phyloP scores from a whole-genome alignment of 2,329 filamentous ascomycete genomes.

The Botryotinia calthae region DNA sequence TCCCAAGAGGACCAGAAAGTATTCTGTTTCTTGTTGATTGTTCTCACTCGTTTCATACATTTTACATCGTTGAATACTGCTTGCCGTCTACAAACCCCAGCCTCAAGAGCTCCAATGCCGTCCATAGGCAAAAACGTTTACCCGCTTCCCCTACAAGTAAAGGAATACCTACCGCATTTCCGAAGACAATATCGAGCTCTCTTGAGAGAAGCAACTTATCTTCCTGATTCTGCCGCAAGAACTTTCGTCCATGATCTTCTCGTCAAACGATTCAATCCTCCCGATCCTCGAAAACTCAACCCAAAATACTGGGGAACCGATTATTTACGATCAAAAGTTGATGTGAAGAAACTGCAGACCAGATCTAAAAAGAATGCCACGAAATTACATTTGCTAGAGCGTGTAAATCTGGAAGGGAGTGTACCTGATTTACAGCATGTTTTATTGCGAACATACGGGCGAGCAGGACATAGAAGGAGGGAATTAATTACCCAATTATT shows the following conservation, averaged over 20 bases:
- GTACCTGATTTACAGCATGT: constrained; percentile 47
- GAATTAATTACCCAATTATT: constrained; percentile 46
- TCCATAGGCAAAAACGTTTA: not conserved
- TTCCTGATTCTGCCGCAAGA: constrained; percentile 51
- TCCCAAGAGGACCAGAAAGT: not conserved
- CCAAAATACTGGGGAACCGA: constrained; percentile 11
- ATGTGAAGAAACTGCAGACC: not conserved
- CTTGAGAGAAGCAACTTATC: constrained; percentile 59
- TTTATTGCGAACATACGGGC: constrained; percentile 51
- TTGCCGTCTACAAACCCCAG: not conserved
- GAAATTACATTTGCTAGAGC: constrained; percentile 42
- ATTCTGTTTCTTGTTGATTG: not conserved
- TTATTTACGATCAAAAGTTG: constrained; percentile 3
- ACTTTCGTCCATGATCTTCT: constrained; percentile 46
- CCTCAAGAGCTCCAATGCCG: not conserved
- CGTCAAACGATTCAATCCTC: constrained; percentile 45
- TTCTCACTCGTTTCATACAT: not conserved
- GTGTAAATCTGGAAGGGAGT: constrained; percentile 52
- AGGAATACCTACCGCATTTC: constrained; percentile 1
- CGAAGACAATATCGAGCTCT: constrained; percentile 55
- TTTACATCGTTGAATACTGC: not conserved
- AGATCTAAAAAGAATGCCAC: constrained; percentile 41
- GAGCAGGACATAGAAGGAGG: constrained; percentile 51
- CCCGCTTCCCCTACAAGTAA: not conserved
- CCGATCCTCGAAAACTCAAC: constrained; percentile 2